Base-by-base conservation (phyloP, 306 rosid species). In the Cicer cuneatum region DNA sequence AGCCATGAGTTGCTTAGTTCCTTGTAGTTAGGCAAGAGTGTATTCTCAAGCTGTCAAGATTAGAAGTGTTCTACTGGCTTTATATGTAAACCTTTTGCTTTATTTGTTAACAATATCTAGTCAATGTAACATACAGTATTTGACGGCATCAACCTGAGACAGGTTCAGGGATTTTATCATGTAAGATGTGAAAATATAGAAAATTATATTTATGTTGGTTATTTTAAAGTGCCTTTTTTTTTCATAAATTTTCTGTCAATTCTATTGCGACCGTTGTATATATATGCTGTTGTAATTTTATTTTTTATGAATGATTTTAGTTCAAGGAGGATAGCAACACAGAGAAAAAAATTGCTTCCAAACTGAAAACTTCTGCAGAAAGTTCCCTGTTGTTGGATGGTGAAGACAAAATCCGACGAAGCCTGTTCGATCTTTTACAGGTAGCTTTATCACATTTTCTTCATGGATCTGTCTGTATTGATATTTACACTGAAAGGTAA, bases 241-340 rank as follows among this genome's bases (percentile, higher is more conserved):
- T 58, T 70, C 65, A 52, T 70, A 49, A 66, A 39, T 42, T 63
- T 52, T 4, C 61, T 71, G 24, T 79, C 49, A 49, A 45, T 71
- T 74, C 14, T 61, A 33, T 42, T 52, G 10, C 10, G 45, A 33
- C 18, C 72, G 43, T 47, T 67, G n/a, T n/a, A 56, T 29, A 71
- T 70, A 16, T 70, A 39, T 48, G 72, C 61, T 73, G 46, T 53
- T 35, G 8, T 49, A 49, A 41, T 6, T 65, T 47, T 63, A 41
- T 72, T 76, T 70, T 73, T 13, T 43, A 14, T 67, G 10, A 43
- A 61, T 66, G 52, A 41, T 71, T 79, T 68, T 52, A 94, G 98
- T 94, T 94, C 84, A 94, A 90, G 88, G 96, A 91, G 81, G 96
- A 91, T 66, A 76, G 98, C 83, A 83, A 86, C 89, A 90, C 98